Evolutionary conservation across 2,329 filamentous ascomycete genomes (phyloP).

Genomic region (Hymenoscyphus salicellus): DNA sequence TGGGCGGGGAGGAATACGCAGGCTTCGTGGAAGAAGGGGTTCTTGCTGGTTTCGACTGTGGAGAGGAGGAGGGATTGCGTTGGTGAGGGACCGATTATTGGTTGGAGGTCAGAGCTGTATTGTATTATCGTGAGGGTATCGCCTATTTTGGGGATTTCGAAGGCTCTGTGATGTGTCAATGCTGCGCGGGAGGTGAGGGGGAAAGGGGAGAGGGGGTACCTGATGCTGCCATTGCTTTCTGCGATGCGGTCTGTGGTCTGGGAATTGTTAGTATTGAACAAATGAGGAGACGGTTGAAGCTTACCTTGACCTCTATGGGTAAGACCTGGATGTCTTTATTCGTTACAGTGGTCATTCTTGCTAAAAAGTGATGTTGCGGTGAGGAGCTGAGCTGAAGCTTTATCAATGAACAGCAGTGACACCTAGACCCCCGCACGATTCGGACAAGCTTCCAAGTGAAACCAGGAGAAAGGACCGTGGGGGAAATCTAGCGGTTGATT

Average conservation of each 20-base stretch:
- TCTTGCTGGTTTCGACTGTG: constrained; percentile 40
- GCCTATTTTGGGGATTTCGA: constrained; percentile 12
- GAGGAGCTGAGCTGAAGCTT: not conserved
- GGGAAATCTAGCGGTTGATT: not conserved
- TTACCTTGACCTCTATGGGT: constrained; percentile 24
- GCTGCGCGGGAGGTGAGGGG: not conserved
- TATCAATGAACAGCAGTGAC: not conserved
- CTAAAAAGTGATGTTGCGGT: not conserved
- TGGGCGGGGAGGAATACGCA: constrained; percentile 42
- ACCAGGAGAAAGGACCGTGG: not conserved
- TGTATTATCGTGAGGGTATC: constrained; percentile 38
- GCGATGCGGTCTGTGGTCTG: constrained; percentile 27
- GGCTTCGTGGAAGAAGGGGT: constrained; percentile 47
- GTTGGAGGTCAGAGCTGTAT: constrained; percentile 40
- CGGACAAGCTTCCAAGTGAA: not conserved
- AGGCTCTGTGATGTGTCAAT: constrained; percentile 19
- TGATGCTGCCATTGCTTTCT: constrained; percentile 27
- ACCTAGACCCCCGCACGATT: not conserved
- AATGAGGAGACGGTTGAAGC: not conserved
- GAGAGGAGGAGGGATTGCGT: constrained; percentile 44
- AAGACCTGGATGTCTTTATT: constrained; percentile 22
- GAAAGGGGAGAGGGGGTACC: constrained; percentile 17
- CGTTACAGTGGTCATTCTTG: constrained; percentile 25
- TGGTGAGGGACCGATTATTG: constrained; percentile 37
- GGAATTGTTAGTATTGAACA: constrained; percentile 3